Conservation (phyloP, 1,284 basidiomycete genomes). For the Cryptococcus hybrid region DNA sequence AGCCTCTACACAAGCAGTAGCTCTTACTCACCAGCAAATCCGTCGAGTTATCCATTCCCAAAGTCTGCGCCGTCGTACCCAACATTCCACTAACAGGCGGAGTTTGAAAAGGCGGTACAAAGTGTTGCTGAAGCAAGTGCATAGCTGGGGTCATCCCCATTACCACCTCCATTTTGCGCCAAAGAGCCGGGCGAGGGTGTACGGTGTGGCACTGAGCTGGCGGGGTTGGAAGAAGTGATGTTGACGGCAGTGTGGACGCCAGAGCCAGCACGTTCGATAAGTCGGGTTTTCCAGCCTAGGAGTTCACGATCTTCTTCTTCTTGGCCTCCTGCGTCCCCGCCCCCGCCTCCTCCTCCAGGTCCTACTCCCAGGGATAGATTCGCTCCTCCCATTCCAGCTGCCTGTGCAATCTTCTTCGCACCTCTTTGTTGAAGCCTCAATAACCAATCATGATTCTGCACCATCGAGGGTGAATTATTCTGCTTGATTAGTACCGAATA, state of each 20-base stretch:
- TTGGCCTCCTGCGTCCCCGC: neutral
- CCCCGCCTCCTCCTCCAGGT: neutral
- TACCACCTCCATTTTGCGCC: neutral
- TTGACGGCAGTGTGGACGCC: conserved; percentile 12
- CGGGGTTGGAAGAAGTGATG: conserved; percentile 4
- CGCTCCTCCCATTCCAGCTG: neutral
- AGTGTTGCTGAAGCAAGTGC: conserved; percentile 18
- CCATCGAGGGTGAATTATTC: conserved; percentile 15
- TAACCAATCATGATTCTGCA: conserved; percentile 31
- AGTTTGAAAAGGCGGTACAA: conserved; percentile 3
- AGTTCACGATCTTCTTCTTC: conserved; percentile 21
- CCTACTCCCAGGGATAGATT: neutral
- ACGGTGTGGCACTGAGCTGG: neutral
- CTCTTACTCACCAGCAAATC: conserved; percentile 17
- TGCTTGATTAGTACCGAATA: conserved; percentile 24
- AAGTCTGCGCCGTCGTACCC: neutral
- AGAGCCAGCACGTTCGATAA: conserved; percentile 22
- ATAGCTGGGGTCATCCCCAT: conserved; percentile 7
- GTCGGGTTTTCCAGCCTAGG: conserved; percentile 28
- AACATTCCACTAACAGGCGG: neutral
- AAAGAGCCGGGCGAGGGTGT: neutral
- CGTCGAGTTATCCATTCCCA: conserved; percentile 9
- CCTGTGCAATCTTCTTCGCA: conserved; percentile 10
- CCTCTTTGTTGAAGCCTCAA: conserved; percentile 18
- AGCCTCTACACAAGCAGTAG: neutral